Evolutionary conservation across 164 flowering plant genomes (phyloP).

Genomic region (Protea cynaroides): DNA sequence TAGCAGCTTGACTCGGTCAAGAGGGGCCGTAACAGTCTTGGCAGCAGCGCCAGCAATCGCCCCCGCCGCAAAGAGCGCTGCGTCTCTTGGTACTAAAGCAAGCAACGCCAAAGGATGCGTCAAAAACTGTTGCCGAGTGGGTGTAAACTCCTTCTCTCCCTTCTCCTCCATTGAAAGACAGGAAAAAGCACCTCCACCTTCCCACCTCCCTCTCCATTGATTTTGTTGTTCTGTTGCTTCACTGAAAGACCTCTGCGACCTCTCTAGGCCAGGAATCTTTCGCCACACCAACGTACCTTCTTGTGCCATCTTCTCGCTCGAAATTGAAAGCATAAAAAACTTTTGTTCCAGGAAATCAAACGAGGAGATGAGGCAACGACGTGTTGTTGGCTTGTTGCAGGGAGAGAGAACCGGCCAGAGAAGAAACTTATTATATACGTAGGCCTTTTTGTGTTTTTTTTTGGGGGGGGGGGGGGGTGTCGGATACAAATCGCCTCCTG

Average conservation of each 20-base stretch:
- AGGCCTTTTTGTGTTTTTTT: too few species aligned
- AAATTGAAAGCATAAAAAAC: background rate
- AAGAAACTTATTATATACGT: too few species aligned
- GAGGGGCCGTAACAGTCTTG: constrained; percentile 81
- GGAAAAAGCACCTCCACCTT: constrained; percentile 30
- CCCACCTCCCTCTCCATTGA: constrained; percentile 9
- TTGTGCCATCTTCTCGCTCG: constrained; percentile 23
- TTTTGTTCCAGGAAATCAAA: background rate
- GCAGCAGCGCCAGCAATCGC: constrained; percentile 92
- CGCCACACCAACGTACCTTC: constrained; percentile 30
- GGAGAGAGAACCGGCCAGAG: constrained; percentile 1
- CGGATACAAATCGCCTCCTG: too few species aligned
- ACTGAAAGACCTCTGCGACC: constrained; percentile 2
- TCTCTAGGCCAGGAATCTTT: constrained; percentile 26
- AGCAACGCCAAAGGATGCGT: constrained; percentile 72
- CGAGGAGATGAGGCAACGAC: constrained; percentile 12
- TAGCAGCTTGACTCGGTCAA: constrained; percentile 83
- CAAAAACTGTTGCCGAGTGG: constrained; percentile 50
- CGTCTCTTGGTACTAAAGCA: constrained; percentile 68
- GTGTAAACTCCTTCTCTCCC: constrained; percentile 37
- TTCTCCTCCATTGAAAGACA: constrained; percentile 38
- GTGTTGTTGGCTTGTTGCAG: constrained; percentile 15
- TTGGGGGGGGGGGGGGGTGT: too few species aligned
- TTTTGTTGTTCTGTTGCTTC: constrained; percentile 15
- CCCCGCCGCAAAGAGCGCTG: constrained; percentile 74